Conservation (phyloP, 768 basidiomycete genomes). For the Panellus pusillus region DNA sequence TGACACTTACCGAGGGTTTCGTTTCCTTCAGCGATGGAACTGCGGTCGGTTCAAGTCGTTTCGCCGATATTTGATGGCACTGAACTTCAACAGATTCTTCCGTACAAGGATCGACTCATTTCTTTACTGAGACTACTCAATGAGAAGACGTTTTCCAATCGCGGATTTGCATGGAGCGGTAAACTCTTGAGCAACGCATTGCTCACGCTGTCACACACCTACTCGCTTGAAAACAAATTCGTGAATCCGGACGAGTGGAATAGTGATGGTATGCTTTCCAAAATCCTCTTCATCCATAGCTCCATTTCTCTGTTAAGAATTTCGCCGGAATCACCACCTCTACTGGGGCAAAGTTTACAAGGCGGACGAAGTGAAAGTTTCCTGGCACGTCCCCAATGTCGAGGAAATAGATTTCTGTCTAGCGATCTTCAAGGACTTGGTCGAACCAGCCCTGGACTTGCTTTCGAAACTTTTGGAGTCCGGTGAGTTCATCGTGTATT, state of each 20-base stretch:
- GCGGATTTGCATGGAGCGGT: slow-evolving; percentile 80
- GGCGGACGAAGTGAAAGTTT: slow-evolving; percentile 64
- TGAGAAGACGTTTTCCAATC: slow-evolving; percentile 73
- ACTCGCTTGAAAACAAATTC: slow-evolving; percentile 78
- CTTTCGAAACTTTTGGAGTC: slow-evolving; percentile 59
- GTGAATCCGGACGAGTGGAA: slow-evolving; percentile 78
- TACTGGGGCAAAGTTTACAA: slow-evolving; percentile 82
- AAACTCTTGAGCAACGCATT: slow-evolving; percentile 73
- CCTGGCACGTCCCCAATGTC: slow-evolving; percentile 74
- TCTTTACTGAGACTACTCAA: slow-evolving; percentile 63
- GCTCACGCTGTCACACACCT: slow-evolving; percentile 76
- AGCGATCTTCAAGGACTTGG: slow-evolving; percentile 62
- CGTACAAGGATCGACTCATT: slow-evolving; percentile 61
- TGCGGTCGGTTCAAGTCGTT: slow-evolving; percentile 43
- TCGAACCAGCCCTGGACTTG: slow-evolving; percentile 58
- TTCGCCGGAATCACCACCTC: slow-evolving; percentile 64
- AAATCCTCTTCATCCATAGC: background rate
- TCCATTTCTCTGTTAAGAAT: slow-evolving; percentile 43
- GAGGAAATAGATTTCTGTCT: slow-evolving; percentile 78
- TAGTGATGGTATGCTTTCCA: slow-evolving; percentile 53
- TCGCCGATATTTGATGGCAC: background rate
- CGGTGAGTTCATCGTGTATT: slow-evolving; percentile 35
- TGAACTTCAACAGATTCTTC: slow-evolving; percentile 49
- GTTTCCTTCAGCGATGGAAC: slow-evolving; percentile 49
- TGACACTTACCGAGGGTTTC: background rate